Conservation (phyloP, 192 early-diverging fungal species). For the Coemansia sp. region DNA sequence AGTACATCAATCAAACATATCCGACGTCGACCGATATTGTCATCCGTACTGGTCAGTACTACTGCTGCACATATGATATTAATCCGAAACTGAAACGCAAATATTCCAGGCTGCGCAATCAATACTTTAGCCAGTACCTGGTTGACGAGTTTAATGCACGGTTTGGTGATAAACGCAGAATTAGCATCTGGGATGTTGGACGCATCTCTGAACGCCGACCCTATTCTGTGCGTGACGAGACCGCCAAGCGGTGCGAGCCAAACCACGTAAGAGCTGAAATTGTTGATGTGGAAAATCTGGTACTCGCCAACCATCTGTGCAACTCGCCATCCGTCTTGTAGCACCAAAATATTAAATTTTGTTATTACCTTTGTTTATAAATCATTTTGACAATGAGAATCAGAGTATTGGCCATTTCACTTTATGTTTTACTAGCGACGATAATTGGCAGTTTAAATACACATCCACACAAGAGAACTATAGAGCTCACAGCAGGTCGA, state of each 20-base stretch:
- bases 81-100: slow-evolving; percentile 28
- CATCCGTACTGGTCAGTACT: slow-evolving; percentile 56
- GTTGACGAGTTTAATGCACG: slow-evolving; percentile 16
- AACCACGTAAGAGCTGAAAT: slow-evolving; percentile 54
- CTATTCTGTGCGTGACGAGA: slow-evolving; percentile 23
- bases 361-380: too few relatives aligned
- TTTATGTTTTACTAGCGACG: too few relatives aligned
- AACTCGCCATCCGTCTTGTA: slow-evolving; percentile 2
- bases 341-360: too few relatives aligned
- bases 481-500: slow-evolving; percentile 71
- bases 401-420: too few relatives aligned
- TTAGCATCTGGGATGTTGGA: slow-evolving; percentile 50
- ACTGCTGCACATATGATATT: slow-evolving; percentile 55
- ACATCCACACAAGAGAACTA: background rate
- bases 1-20: slow-evolving; percentile 26
- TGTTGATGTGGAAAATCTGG: slow-evolving; percentile 53
- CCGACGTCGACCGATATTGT: slow-evolving; percentile 25
- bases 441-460: too few relatives aligned
- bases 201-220: slow-evolving; percentile 34
- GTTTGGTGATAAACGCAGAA: slow-evolving; percentile 6
- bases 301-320: slow-evolving; percentile 29
- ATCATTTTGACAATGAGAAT: too few relatives aligned
- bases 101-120: slow-evolving; percentile 29
- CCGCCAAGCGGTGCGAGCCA: slow-evolving; percentile 28
- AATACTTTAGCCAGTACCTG: slow-evolving; percentile 26